Evolutionary conservation across 2,329 filamentous ascomycete species (phyloP), one percentile per base, ranked within the genome.

Genomic region (Ophiostoma novo-ulmi): DNA sequence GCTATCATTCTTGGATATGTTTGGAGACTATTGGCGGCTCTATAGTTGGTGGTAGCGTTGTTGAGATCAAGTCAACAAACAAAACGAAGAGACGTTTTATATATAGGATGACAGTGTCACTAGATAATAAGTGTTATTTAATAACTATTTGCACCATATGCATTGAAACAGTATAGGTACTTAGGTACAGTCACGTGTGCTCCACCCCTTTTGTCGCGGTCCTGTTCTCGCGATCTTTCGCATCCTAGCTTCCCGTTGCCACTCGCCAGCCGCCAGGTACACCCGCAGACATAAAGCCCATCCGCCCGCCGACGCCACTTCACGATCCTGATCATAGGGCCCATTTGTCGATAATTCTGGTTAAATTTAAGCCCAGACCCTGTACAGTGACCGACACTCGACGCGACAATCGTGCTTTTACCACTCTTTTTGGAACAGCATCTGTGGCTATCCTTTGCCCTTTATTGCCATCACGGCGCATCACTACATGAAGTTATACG

Each of bases 151-250:
- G n/a, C 35, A 64, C 64, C 10, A 5, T 66, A 7, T n/a, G 5
- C 0, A 8, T n/a, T 6, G 48, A 55, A 20, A 31, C 44, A 17
- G 20, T n/a, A 3, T 2, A 17, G 3, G 26, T 64, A 20, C 26
- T 36, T 20, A 2, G 4, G 26, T 35, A 22, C 1, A 13, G 11
- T 48, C 65, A 67, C 65, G 65, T 67, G 65, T 31, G n/a, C 38
- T 35, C 65, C 65, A 67, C 65, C 39, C 26, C 26, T 41, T 58
- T 58, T 31, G 39, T 67, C 65, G 65, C 39, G 65, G 17, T 48
- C 26, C 65, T 48, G 38, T 48, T 67, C n/a, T 67, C 65, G 65
- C 39, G 65, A 67, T 44, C 61, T 64, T 64, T 66, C 65, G 65
- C 65, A 67, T 48, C 38, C 38, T 66, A 58, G 36, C 36, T 41